A percentile compares a stretch with the other conserved stretches of the same genome.
Conservation (phyloP, 768 basidiomycete species). For the Leccinellum rugosiceps region DNA sequence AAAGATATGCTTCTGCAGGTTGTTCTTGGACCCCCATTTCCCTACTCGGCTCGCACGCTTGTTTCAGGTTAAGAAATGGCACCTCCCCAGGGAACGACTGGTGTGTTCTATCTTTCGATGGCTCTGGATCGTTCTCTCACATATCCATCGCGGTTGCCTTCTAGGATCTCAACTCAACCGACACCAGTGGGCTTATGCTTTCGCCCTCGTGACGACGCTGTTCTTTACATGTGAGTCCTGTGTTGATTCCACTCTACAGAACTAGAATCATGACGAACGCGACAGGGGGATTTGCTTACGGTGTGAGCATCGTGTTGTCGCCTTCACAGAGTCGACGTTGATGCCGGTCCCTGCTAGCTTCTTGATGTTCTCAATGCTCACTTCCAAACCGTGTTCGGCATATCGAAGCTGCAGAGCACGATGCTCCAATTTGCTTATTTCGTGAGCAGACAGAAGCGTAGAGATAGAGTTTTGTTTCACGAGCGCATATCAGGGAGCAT, state of each 20-base stretch:
- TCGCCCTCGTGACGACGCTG: conserved; percentile 66
- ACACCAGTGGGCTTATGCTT: conserved; percentile 53
- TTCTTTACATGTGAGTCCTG: conserved; percentile 64
- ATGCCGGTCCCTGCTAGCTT: conserved; percentile 39
- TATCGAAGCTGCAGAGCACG: conserved; percentile 68
- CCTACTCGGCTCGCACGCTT: not conserved
- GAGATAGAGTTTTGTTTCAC: not conserved
- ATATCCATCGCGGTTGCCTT: not conserved
- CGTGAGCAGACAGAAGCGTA: conserved; percentile 30
- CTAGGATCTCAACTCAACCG: conserved; percentile 40
- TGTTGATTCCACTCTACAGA: not conserved
- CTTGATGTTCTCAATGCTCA: conserved; percentile 70
- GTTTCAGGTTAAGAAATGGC: conserved; percentile 27
- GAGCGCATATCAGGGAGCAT: conserved; percentile 44
- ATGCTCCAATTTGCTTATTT: conserved; percentile 75
- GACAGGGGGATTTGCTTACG: conserved; percentile 66
- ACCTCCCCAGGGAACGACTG: conserved; percentile 40
- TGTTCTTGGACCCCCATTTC: conserved; percentile 3
- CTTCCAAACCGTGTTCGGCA: conserved; percentile 67
- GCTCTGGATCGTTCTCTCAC: not conserved
- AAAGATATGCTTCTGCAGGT: not conserved
- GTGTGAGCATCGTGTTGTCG: conserved; percentile 36
- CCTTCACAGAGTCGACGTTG: not conserved
- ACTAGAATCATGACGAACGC: not conserved
- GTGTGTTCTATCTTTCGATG: conserved; percentile 22